Conservation (phyloP, 805 yeast genomes). For the Ogataea angusta region DNA sequence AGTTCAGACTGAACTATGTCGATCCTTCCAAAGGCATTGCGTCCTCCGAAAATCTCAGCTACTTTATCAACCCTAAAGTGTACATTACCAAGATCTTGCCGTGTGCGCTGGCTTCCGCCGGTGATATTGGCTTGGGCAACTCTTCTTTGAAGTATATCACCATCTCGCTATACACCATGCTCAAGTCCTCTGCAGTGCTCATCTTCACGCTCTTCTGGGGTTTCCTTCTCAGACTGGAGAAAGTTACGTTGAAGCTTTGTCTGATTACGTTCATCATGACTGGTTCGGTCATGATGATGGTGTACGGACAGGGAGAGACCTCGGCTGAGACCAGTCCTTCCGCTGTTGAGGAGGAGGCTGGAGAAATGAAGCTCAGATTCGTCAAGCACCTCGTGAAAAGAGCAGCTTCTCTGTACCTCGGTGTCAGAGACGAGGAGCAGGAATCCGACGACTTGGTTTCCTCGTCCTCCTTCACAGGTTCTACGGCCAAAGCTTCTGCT, state of each 20-base stretch:
- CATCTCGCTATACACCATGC: slow-evolving; percentile 80
- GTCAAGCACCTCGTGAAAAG: slow-evolving; percentile 18
- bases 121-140: slow-evolving; percentile 89
- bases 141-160: slow-evolving; percentile 72
- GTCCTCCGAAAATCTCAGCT: slow-evolving; percentile 13
- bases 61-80: slow-evolving; percentile 32
- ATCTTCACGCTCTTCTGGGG: slow-evolving; percentile 86
- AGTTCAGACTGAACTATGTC: slow-evolving; percentile 39
- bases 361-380: slow-evolving; percentile 18
- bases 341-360: slow-evolving; percentile 20
- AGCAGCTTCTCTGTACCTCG: slow-evolving; percentile 12
- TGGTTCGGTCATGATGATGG: slow-evolving; percentile 84
- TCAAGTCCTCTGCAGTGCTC: slow-evolving; percentile 72
- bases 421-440: slow-evolving; percentile 10
- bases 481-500: slow-evolving; percentile 12
- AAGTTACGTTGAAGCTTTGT: slow-evolving; percentile 59
- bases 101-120: slow-evolving; percentile 81
- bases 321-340: slow-evolving; percentile 6
- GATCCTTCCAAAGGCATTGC: slow-evolving; percentile 12
- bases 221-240: slow-evolving; percentile 69
- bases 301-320: slow-evolving; percentile 36
- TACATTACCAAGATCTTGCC: slow-evolving; percentile 61
- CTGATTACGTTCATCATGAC: slow-evolving; percentile 73
- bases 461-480: not conserved
- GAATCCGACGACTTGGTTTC: not conserved